Conservation (phyloP, 805 yeast species). For the Yarrowia hollandica region DNA sequence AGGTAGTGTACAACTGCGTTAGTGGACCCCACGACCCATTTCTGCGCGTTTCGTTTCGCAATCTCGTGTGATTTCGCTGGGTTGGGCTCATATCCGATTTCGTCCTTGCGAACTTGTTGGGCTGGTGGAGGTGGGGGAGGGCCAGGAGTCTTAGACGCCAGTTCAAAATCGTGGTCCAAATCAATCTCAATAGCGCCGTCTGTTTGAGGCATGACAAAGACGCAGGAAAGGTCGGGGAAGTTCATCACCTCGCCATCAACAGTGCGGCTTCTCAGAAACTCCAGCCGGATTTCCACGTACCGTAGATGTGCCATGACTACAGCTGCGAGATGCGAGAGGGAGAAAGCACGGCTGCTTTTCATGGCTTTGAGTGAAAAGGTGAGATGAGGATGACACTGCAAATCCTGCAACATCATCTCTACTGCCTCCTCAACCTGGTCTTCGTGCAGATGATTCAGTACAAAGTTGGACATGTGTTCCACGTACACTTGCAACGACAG, state of each 20-base stretch:
- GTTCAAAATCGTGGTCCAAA: background rate
- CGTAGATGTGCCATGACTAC: background rate
- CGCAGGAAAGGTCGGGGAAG: background rate
- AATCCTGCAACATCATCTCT: background rate
- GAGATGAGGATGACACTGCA: background rate
- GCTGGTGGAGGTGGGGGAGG: background rate
- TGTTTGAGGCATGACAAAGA: background rate
- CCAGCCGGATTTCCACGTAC: background rate
- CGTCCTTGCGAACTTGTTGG: background rate
- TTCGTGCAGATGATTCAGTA: background rate
- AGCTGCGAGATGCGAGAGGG: background rate
- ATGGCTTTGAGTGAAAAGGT: background rate
- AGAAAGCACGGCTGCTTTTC: background rate
- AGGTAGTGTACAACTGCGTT: background rate
- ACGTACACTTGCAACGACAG: background rate
- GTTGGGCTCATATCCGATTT: background rate
- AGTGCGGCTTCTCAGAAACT: background rate
- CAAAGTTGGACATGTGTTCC: background rate
- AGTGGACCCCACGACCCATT: background rate
- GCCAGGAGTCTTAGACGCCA: too few species aligned
- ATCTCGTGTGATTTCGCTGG: background rate
- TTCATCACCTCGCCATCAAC: background rate
- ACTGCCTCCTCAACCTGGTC: background rate
- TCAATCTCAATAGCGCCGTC: background rate
- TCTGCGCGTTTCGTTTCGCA: background rate